These are phyloP conservation scores for Candida arabinofermentans DNA, from an alignment of 805 yeast genomes.

Conservation along the genomic window DNA sequence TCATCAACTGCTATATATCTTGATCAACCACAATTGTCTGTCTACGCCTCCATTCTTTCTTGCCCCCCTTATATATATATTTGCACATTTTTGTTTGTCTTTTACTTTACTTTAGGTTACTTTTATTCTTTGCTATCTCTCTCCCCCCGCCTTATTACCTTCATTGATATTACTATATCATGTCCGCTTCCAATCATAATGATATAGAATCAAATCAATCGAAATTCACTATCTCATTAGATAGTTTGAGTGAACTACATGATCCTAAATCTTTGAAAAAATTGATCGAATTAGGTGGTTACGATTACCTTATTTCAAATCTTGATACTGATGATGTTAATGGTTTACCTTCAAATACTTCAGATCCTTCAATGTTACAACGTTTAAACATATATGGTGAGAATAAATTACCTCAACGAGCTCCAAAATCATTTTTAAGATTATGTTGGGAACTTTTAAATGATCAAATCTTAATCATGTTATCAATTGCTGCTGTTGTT, in stretches of 20 bases:
- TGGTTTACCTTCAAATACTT: slow-evolving; percentile 38
- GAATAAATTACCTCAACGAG: slow-evolving; percentile 67
- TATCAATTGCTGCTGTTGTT: slow-evolving; percentile 81
- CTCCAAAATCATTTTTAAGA: slow-evolving; percentile 61
- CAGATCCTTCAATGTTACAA: slow-evolving; percentile 27
- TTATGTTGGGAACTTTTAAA: slow-evolving; percentile 82
- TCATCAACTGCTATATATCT: too few relatives aligned
- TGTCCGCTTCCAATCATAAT: neutral
- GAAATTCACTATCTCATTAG: slow-evolving; percentile 23
- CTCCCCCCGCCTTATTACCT: too few relatives aligned
- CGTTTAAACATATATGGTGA: slow-evolving; percentile 57
- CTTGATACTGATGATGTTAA: slow-evolving; percentile 33
- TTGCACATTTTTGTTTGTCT: neutral
- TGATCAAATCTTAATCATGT: slow-evolving; percentile 83
- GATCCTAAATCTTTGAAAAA: slow-evolving; percentile 56
- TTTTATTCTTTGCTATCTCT: neutral
- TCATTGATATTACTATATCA: too few relatives aligned
- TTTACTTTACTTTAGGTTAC: neutral
- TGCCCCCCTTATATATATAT: neutral
- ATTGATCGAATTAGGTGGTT: slow-evolving; percentile 44
- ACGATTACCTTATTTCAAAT: slow-evolving; percentile 29
- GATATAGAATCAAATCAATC: slow-evolving; percentile 15
- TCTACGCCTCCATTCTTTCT: neutral
- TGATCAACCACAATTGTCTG: too few relatives aligned
- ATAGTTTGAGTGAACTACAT: slow-evolving; percentile 45